Evolutionary conservation across 73 alveolate species (phyloP).

Genomic region (Diophrys appendiculata): DNA sequence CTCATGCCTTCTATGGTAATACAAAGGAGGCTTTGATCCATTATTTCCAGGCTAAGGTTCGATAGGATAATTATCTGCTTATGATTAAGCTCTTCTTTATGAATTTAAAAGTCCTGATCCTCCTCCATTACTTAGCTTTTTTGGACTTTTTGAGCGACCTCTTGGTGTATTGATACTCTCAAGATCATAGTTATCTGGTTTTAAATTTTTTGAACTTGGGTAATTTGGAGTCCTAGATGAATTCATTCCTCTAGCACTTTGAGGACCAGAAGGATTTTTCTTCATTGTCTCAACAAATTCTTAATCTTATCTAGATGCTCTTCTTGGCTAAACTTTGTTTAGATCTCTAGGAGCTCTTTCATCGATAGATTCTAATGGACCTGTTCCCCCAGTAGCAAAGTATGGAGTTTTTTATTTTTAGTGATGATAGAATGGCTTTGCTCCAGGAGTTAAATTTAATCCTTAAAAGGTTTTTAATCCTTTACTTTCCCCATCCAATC

Average conservation of each 20-base stretch:
- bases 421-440: background rate
- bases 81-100: background rate
- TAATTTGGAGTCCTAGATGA: background rate
- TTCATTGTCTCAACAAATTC: background rate
- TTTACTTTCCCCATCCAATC: slow-evolving; percentile 48
- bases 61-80: too few relatives aligned
- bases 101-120: background rate
- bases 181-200: background rate
- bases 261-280: too few relatives aligned
- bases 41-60: background rate
- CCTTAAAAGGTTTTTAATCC: slow-evolving; percentile 35
- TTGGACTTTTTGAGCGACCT: background rate
- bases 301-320: background rate
- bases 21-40: background rate
- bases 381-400: background rate
- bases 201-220: background rate
- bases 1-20: background rate
- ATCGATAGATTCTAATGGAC: background rate
- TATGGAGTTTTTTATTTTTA: background rate
- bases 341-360: background rate
- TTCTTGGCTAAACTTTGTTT: background rate
- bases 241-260: background rate
- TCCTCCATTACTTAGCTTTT: background rate
- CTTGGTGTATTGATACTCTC: background rate
- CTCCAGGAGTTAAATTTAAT: background rate